A percentile compares a stretch with the other conserved stretches of the same genome.
Evolutionary conservation across 2,329 filamentous ascomycete species (phyloP).

Genomic region (Exophiala sp.): DNA sequence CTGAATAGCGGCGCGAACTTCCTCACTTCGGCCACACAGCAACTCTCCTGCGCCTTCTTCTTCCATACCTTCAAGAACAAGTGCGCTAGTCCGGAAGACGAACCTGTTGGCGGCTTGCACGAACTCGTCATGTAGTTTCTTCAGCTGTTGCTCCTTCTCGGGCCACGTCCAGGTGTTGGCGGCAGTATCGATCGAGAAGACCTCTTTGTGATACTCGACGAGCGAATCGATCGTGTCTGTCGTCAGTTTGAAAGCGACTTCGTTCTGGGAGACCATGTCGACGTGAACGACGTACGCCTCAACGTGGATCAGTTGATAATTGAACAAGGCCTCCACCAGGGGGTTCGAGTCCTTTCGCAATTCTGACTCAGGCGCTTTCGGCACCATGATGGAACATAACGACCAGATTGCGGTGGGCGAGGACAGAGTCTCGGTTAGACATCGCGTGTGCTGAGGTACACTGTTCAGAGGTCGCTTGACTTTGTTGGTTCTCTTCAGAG

Average conservation of each 20-base stretch:
- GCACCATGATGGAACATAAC: conserved; percentile 83
- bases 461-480: conserved; percentile 97
- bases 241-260: conserved; percentile 97
- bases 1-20: conserved; percentile 83
- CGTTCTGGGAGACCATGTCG: conserved; percentile 96
- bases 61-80: conserved; percentile 88
- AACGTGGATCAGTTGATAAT: conserved; percentile 86
- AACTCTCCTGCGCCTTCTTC: conserved; percentile 94
- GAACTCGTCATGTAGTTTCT: conserved; percentile 96
- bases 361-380: conserved; percentile 80
- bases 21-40: conserved; percentile 81
- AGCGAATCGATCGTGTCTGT: conserved; percentile 88
- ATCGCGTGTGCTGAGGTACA: conserved; percentile 89
- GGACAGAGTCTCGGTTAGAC: conserved; percentile 89
- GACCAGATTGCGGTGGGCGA: conserved; percentile 90
- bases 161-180: conserved; percentile 90
- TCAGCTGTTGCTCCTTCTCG: conserved; percentile 91
- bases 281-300: conserved; percentile 98
- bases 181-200: conserved; percentile 85
- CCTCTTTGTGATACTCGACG: conserved; percentile 91
- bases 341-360: conserved; percentile 75
- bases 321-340: conserved; percentile 79
- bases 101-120: conserved; percentile 96
- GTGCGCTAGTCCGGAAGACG: conserved; percentile 82
- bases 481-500: conserved; percentile 91